A percentile compares a stretch with the other conserved stretches of the same genome.
Conservation (phyloP, 495 filamentous ascomycete species). For the Daldinia decipiens region DNA sequence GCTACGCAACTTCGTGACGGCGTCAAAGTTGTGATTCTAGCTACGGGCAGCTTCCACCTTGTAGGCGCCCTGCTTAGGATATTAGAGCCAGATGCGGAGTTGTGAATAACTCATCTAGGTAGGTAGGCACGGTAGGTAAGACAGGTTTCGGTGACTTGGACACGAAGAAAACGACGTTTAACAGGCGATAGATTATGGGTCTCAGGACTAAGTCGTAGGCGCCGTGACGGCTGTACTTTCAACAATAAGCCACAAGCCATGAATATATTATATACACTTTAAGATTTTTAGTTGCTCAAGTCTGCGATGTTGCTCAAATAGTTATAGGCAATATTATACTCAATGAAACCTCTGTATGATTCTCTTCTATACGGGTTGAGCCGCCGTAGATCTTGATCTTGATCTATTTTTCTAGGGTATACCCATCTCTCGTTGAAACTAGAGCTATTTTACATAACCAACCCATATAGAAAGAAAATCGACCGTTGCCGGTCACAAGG, state of each 20-base stretch:
- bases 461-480: conserved; percentile 10
- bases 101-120: conserved; percentile 9
- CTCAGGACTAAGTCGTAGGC: conserved; percentile 15
- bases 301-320: background rate
- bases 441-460: conserved; percentile 2
- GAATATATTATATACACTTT: background rate
- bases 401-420: conserved; percentile 32
- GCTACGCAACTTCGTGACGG: conserved; percentile 28
- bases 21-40: conserved; percentile 53
- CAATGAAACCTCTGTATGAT: background rate
- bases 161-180: background rate
- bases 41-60: conserved; percentile 90
- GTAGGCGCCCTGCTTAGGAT: conserved; percentile 84
- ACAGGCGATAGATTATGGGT: conserved; percentile 11
- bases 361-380: conserved; percentile 36
- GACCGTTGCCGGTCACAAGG: conserved; percentile 46
- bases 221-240: background rate
- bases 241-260: conserved; percentile 1
- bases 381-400: conserved; percentile 34
- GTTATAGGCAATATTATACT: background rate
- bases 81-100: conserved; percentile 64
- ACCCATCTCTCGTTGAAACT: conserved; percentile 19
- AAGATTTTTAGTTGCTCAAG: background rate
- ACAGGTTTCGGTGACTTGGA: background rate
- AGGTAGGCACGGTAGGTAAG: background rate